These are phyloP conservation scores for Epichloe gansuensis DNA, from an alignment of 2,329 filamentous ascomycete genomes.

Conservation along the genomic window DNA sequence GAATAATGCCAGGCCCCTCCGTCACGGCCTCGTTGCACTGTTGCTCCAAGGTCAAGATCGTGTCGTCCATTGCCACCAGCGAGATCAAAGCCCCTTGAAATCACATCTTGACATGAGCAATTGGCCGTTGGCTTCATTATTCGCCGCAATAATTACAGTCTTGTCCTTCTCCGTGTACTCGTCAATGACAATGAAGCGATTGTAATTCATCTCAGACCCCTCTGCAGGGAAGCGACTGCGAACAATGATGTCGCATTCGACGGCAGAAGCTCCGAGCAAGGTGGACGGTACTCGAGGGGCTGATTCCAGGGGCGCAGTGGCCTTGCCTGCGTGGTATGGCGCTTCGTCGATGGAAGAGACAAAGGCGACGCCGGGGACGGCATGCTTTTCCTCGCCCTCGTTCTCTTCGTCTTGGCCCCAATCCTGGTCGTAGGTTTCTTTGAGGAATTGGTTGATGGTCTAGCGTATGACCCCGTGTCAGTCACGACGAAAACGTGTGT, in stretches of 20 bases:
- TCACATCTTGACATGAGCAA: background rate
- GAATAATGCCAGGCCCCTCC: background rate
- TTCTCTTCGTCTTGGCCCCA: background rate
- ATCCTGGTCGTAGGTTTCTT: background rate
- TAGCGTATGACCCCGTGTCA: background rate
- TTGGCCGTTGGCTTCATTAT: background rate
- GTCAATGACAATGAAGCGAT: background rate
- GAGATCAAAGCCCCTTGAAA: background rate
- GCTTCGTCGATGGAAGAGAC: background rate
- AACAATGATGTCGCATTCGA: background rate
- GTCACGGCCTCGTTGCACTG: background rate
- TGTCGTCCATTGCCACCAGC: background rate
- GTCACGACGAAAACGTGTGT: background rate
- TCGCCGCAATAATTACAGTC: background rate
- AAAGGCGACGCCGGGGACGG: background rate
- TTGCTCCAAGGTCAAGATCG: background rate
- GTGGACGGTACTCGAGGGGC: background rate
- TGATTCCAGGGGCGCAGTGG: background rate
- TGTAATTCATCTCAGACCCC: background rate
- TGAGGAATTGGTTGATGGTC: background rate
- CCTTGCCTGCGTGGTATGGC: conserved; percentile 1
- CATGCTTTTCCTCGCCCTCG: background rate
- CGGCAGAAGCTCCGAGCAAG: background rate
- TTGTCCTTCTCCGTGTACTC: background rate
- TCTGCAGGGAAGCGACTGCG: background rate